Evolutionary conservation across 805 yeast genomes (phyloP).

Genomic region (Teunomyces tritomae): DNA sequence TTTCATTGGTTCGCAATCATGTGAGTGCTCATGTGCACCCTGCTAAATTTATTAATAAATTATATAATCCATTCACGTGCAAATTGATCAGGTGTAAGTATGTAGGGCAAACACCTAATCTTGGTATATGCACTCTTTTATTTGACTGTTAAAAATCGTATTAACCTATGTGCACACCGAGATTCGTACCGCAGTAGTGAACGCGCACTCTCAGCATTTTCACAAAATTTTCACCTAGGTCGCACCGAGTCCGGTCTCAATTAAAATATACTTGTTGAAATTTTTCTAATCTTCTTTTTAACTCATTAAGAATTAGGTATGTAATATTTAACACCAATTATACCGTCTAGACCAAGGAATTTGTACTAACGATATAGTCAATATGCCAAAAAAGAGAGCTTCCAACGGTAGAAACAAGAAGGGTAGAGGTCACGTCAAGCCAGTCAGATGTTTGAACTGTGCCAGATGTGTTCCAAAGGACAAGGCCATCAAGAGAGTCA

Average conservation of each 20-base stretch:
- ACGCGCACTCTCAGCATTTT: neutral
- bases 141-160: neutral
- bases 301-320: slow-evolving; percentile 4
- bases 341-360: neutral
- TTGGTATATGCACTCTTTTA: neutral
- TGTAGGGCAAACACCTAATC: neutral
- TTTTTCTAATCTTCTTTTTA: slow-evolving; percentile 4
- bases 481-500: slow-evolving; percentile 99
- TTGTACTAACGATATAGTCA: slow-evolving; percentile 36
- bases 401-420: slow-evolving; percentile 99
- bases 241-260: slow-evolving; percentile 1
- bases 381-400: slow-evolving; percentile 99
- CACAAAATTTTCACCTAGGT: slow-evolving; percentile 4
- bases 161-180: neutral
- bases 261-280: slow-evolving; percentile 2
- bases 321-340: neutral
- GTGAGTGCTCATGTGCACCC: slow-evolving; percentile 4
- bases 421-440: slow-evolving; percentile 99
- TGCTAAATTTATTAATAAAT: neutral
- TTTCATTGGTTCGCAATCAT: slow-evolving; percentile 3
- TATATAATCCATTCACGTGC: neutral
- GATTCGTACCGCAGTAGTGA: neutral
- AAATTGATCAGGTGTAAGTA: neutral
- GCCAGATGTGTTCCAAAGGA: slow-evolving; percentile 99
- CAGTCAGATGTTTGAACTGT: slow-evolving; percentile 99